phyloP scores from a whole-genome alignment of 148 eudicot genomes.

The Nepenthes mirabilis region DNA sequence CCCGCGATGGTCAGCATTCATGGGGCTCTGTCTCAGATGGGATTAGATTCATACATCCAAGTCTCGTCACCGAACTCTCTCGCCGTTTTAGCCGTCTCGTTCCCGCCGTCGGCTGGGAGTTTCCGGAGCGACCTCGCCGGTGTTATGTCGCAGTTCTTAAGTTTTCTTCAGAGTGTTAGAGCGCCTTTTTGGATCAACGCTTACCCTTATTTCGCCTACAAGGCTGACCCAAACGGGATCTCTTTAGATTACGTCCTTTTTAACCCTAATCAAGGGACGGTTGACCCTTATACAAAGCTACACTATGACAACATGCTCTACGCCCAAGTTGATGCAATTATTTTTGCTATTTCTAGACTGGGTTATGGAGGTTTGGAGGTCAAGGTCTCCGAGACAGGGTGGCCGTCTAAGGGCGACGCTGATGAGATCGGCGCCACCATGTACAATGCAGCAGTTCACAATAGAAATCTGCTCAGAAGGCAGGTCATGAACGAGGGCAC shows the following conservation, averaged over 20 bases:
- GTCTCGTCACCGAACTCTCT: conserved; percentile 60
- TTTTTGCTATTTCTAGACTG: conserved; percentile 37
- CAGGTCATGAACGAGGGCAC: conserved; percentile 59
- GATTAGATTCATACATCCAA: conserved; percentile 33
- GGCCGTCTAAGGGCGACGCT: conserved; percentile 58
- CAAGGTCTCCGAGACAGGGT: conserved; percentile 72
- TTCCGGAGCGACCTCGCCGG: conserved; percentile 35
- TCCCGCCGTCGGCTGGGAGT: conserved; percentile 64
- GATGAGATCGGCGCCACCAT: conserved; percentile 46
- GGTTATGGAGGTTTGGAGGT: conserved; percentile 62
- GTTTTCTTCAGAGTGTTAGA: conserved; percentile 24
- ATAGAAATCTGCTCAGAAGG: conserved; percentile 49
- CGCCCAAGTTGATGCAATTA: conserved; percentile 74
- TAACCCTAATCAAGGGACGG: conserved; percentile 46
- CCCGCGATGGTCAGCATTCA: conserved; percentile 70
- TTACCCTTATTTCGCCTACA: conserved; percentile 78
- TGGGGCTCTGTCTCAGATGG: conserved; percentile 33
- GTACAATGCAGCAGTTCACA: conserved; percentile 57
- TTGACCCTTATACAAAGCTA: conserved; percentile 44
- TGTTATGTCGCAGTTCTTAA: conserved; percentile 38
- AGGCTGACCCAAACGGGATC: conserved; percentile 36
- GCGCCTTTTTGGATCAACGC: conserved; percentile 84
- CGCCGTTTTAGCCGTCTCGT: conserved; percentile 46
- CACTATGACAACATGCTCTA: conserved; percentile 81
- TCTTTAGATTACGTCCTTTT: conserved; percentile 49